A percentile compares a stretch with the other conserved stretches of the same genome.
Evolutionary conservation across 176 grass and related monocot genomes (phyloP).

Genomic region (Aegilops speltoides): DNA sequence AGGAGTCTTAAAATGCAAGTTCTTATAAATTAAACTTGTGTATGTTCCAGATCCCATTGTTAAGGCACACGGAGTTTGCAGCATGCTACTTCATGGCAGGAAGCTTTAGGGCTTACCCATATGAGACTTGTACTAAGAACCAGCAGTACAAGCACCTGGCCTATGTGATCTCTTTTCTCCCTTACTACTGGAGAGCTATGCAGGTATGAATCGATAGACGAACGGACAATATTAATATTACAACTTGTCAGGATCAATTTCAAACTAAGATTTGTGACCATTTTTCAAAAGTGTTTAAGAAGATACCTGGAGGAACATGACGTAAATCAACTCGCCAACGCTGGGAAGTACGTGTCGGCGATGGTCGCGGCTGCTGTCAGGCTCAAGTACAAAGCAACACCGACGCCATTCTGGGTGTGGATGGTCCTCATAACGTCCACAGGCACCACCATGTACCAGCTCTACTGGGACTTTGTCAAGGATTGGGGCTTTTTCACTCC

Average conservation of each 20-base stretch:
- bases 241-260: background rate
- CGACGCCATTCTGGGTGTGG: constrained; percentile 53
- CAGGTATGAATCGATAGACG: background rate
- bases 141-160: no score
- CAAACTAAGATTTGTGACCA: background rate
- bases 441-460: constrained; percentile 76
- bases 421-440: constrained; percentile 60
- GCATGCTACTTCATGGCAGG: no score
- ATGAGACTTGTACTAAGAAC: no score
- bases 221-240: background rate
- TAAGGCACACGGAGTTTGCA: no score
- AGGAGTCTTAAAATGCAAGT: background rate
- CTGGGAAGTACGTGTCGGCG: constrained; percentile 81
- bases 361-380: constrained; percentile 81
- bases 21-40: no score
- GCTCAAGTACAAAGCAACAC: constrained; percentile 64
- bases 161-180: no score
- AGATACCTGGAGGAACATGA: constrained; percentile 91
- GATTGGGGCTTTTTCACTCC: constrained; percentile 76
- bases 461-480: constrained; percentile 95
- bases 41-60: no score
- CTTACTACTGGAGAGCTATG: no score
- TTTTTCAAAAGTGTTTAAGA: constrained; percentile 55
- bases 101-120: no score
- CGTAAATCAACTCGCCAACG: constrained; percentile 74